Percentiles rank a stretch among this genome's conserved stretches.
Evolutionary conservation across 306 rosid genomes (phyloP).

Genomic region (Oemleria cerasiformis): DNA sequence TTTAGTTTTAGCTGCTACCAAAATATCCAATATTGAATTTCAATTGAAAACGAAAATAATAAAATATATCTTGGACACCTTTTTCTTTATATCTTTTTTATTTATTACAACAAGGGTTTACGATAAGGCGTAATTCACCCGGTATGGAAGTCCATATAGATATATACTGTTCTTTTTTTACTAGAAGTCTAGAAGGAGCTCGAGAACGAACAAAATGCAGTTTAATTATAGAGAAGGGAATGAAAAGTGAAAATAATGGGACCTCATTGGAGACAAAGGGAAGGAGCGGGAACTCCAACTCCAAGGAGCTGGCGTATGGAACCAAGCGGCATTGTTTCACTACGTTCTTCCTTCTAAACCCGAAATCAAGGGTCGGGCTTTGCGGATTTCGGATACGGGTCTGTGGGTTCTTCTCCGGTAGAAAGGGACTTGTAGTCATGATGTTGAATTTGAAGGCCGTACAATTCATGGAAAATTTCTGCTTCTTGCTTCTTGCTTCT

Average conservation of each 20-base stretch:
- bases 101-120: no score
- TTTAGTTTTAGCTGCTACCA: background rate
- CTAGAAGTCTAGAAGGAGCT: background rate
- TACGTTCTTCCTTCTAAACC: background rate
- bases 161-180: no score
- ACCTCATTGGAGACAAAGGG: slow-evolving; percentile 40
- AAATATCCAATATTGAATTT: no score
- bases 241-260: background rate
- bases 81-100: background rate
- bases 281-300: slow-evolving; percentile 47
- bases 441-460: slow-evolving; percentile 26
- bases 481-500: background rate
- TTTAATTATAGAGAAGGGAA: background rate
- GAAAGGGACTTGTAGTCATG: background rate
- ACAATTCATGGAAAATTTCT: slow-evolving; percentile 11
- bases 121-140: no score
- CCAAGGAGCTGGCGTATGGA: slow-evolving; percentile 24
- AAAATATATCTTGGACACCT: background rate
- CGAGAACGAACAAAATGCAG: background rate
- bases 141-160: no score
- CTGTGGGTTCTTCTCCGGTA: background rate
- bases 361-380: slow-evolving; percentile 5
- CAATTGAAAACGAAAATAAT: background rate
- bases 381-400: slow-evolving; percentile 8
- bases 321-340: slow-evolving; percentile 25